Conservation (phyloP, 2,329 filamentous ascomycete species). For the Epichloe coenophiala region DNA sequence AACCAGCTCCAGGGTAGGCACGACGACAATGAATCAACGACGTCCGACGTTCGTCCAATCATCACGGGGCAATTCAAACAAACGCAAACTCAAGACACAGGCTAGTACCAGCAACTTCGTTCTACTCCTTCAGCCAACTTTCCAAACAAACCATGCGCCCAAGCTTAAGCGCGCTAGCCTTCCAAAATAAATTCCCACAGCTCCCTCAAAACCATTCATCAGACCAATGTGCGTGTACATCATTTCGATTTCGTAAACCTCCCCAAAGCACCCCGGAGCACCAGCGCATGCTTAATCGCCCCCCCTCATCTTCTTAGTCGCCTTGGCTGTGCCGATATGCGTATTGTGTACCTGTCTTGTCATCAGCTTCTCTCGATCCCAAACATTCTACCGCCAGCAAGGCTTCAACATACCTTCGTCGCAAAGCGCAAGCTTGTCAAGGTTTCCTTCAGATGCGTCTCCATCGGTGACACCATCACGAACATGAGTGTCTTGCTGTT, state of each 20-base stretch:
- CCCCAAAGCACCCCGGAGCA: neutral
- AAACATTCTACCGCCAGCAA: neutral
- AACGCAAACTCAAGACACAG: neutral
- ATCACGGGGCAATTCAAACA: neutral
- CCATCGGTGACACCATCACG: constrained; percentile 89
- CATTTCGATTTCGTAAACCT: constrained; percentile 2
- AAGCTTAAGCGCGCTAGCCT: neutral
- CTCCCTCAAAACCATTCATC: constrained; percentile 1
- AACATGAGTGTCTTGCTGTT: constrained; percentile 99
- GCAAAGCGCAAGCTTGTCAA: constrained; percentile 92
- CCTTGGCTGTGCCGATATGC: constrained; percentile 80
- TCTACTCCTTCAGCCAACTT: neutral
- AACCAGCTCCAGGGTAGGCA: neutral
- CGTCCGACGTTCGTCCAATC: neutral
- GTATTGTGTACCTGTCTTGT: constrained; percentile 60
- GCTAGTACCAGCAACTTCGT: neutral
- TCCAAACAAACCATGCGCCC: neutral
- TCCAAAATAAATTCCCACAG: neutral
- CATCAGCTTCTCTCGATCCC: constrained; percentile 2
- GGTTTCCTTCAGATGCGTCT: constrained; percentile 83
- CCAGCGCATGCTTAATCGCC: neutral
- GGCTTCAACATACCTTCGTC: constrained; percentile 54
- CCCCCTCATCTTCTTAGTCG: constrained; percentile 46
- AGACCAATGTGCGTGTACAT: constrained; percentile 1
- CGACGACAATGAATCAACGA: neutral